phyloP scores from a whole-genome alignment of 2,329 filamentous ascomycete genomes.

The Celoporthe dispersa region DNA sequence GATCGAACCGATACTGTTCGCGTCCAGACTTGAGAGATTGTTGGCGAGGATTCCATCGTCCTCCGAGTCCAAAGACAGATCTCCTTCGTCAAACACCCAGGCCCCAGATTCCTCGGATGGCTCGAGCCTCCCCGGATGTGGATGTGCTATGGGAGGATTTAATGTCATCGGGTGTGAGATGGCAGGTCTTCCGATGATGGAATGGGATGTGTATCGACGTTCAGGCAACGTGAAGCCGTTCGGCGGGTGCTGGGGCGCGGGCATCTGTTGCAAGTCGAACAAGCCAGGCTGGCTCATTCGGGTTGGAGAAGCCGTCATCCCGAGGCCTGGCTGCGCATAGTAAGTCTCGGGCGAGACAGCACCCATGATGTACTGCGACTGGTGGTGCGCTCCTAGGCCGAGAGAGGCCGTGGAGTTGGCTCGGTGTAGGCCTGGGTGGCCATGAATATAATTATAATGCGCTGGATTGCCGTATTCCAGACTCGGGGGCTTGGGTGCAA shows the following conservation, averaged over 20 bases:
- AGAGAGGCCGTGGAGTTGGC: conserved; percentile 32
- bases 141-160: conserved; percentile 12
- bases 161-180: conserved; percentile 15
- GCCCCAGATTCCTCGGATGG: conserved; percentile 43
- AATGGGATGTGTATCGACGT: conserved; percentile 18
- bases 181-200: conserved; percentile 12
- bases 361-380: conserved; percentile 28
- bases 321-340: conserved; percentile 11
- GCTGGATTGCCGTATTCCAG: conserved; percentile 40
- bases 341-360: conserved; percentile 20
- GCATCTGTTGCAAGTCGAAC: conserved; percentile 20
- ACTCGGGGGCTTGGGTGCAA: conserved; percentile 57
- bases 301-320: conserved; percentile 14
- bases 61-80: conserved; percentile 65
- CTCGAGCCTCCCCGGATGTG: conserved; percentile 10
- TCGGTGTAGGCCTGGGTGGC: conserved; percentile 38
- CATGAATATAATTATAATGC: conserved; percentile 38
- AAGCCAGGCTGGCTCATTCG: conserved; percentile 24
- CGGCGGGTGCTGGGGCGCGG: conserved; percentile 12
- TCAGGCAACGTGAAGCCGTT: background rate
- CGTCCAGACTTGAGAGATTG: conserved; percentile 36
- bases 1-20: conserved; percentile 47
- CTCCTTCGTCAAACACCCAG: conserved; percentile 62
- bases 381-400: conserved; percentile 23
- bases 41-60: conserved; percentile 54